A percentile compares a stretch with the other conserved stretches of the same genome.
Conservation (phyloP, 345 rosid species). For the Populus pruinosa region DNA sequence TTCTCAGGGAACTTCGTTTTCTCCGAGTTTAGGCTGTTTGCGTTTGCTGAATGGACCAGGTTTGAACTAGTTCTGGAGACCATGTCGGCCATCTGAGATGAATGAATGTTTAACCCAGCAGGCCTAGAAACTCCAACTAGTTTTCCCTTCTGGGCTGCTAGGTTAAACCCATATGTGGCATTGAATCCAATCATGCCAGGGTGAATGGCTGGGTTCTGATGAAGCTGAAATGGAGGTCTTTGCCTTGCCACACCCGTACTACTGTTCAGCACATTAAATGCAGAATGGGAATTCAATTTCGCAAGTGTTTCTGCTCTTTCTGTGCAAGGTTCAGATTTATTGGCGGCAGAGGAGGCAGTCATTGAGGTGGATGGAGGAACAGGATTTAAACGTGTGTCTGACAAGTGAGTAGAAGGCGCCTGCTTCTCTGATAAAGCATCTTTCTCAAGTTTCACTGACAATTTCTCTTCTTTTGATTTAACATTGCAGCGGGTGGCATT, state of each 20-base stretch:
- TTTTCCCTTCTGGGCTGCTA: constrained; percentile 38
- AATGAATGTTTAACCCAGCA: constrained; percentile 29
- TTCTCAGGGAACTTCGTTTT: constrained; percentile 23
- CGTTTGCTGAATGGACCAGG: constrained; percentile 16
- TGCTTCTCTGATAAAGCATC: constrained; percentile 19
- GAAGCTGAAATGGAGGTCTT: constrained; percentile 30
- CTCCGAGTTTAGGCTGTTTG: constrained; percentile 16
- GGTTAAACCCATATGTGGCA: constrained; percentile 31
- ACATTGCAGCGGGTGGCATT: constrained; percentile 1
- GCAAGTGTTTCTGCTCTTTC: constrained; percentile 20
- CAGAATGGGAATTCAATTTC: constrained; percentile 18
- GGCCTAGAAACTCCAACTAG: constrained; percentile 21
- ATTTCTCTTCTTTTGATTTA: constrained; percentile 21
- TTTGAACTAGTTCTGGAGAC: constrained; percentile 21
- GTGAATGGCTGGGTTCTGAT: constrained; percentile 16
- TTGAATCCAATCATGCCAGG: constrained; percentile 44
- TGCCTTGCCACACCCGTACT: constrained; percentile 18
- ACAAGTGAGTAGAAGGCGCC: constrained; percentile 14
- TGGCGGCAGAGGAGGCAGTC: constrained; percentile 20
- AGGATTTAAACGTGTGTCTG: constrained; percentile 14
- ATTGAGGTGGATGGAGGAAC: constrained; percentile 12
- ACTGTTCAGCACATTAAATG: constrained; percentile 13
- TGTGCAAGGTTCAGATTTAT: constrained; percentile 23
- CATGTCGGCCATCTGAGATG: constrained; percentile 27
- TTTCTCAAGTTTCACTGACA: constrained; percentile 18